Percentiles rank a stretch among this genome's conserved stretches.
Evolutionary conservation across 768 basidiomycete species (phyloP).

Genomic region (Rhizopogon vulgaris): DNA sequence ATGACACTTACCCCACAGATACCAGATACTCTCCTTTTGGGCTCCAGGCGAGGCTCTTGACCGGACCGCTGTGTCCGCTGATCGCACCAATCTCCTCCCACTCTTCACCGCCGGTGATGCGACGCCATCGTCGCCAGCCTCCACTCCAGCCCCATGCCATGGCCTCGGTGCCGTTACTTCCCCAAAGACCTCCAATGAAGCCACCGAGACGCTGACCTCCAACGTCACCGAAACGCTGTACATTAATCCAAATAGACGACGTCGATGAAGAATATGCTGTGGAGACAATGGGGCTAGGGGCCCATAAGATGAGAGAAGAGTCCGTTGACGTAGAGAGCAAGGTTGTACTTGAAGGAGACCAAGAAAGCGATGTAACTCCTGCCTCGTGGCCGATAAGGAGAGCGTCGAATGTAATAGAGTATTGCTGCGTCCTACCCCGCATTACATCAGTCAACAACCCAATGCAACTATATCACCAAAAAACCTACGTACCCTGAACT

Average conservation of each 20-base stretch:
- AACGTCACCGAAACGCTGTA: slow-evolving; percentile 89
- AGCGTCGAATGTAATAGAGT: slow-evolving; percentile 86
- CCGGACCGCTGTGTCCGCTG: slow-evolving; percentile 78
- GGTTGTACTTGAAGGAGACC: slow-evolving; percentile 52
- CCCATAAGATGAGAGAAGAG: slow-evolving; percentile 94
- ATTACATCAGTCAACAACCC: slow-evolving; percentile 1
- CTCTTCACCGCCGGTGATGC: slow-evolving; percentile 28
- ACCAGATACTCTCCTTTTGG: slow-evolving; percentile 80
- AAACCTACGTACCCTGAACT: slow-evolving; percentile 30
- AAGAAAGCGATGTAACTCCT: slow-evolving; percentile 82
- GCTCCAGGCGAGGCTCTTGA: slow-evolving; percentile 83
- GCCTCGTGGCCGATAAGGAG: slow-evolving; percentile 95
- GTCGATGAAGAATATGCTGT: slow-evolving; percentile 33
- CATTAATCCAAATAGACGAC: slow-evolving; percentile 79
- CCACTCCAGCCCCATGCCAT: slow-evolving; percentile 94
- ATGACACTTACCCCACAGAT: slow-evolving; percentile 63
- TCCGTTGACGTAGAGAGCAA: slow-evolving; percentile 93
- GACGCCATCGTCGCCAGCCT: slow-evolving; percentile 85
- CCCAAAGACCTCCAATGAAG: slow-evolving; percentile 90
- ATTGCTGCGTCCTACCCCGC: slow-evolving; percentile 39
- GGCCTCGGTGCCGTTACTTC: slow-evolving; percentile 49
- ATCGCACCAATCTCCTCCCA: slow-evolving; percentile 82
- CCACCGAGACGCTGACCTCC: slow-evolving; percentile 89
- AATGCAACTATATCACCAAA: background rate
- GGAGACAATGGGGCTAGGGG: slow-evolving; percentile 52